A percentile compares a stretch with the other conserved stretches of the same genome.
Evolutionary conservation across 345 rosid species (phyloP).

Genomic region (Citrus reticulata): DNA sequence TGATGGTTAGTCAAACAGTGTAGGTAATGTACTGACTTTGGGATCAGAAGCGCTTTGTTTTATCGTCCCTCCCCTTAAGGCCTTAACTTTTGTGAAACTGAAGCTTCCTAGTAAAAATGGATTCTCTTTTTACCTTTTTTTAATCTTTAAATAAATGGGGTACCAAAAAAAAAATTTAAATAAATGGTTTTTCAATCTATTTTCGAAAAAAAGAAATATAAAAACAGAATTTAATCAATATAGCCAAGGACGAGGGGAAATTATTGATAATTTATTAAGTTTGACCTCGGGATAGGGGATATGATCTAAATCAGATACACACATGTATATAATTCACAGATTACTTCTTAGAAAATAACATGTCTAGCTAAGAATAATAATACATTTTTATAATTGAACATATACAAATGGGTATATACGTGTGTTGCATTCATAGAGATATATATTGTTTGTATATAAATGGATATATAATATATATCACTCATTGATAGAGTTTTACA

Average conservation of each 20-base stretch:
- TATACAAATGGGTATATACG: too few relatives aligned
- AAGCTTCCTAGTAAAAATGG: slow-evolving; percentile 2
- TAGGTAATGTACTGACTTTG: neutral
- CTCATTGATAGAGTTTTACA: too few relatives aligned
- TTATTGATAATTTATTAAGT: neutral
- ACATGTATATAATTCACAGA: neutral
- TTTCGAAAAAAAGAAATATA: neutral
- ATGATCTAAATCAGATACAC: neutral
- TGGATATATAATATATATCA: too few relatives aligned
- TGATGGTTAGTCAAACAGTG: neutral
- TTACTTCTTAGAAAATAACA: too few relatives aligned
- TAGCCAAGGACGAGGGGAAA: neutral
- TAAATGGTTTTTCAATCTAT: neutral
- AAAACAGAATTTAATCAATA: neutral
- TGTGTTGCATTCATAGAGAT: too few relatives aligned
- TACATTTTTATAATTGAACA: too few relatives aligned
- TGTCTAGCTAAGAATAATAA: too few relatives aligned
- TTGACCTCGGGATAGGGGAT: neutral
- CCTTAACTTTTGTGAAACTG: slow-evolving; percentile 9
- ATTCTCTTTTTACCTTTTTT: neutral
- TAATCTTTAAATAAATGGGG: neutral
- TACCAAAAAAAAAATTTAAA: too few relatives aligned
- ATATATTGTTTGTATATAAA: too few relatives aligned
- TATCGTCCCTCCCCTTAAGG: neutral
- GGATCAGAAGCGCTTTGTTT: neutral